Evolutionary conservation across 2,329 filamentous ascomycete species (phyloP).

Genomic region (Grosmannia penicillata): DNA sequence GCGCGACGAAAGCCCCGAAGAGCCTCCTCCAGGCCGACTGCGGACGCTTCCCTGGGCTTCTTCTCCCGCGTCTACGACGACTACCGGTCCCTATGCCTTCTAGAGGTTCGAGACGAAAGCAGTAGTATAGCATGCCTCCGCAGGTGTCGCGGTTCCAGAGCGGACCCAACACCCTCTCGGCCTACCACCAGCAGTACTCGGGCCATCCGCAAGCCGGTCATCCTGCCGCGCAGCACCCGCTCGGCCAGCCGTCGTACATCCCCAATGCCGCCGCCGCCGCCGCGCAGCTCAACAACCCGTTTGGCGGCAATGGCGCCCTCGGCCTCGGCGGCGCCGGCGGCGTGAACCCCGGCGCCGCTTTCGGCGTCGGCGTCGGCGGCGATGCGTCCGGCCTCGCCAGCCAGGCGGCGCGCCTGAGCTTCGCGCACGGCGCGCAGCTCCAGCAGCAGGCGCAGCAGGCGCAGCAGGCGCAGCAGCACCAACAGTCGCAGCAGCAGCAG

Average conservation of each 20-base stretch:
- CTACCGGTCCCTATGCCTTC: too few relatives aligned
- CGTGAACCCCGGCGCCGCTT: conserved; percentile 31
- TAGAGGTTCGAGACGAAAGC: background rate
- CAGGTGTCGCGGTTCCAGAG: conserved; percentile 30
- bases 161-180: conserved; percentile 28
- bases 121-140: conserved; percentile 20
- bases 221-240: conserved; percentile 28
- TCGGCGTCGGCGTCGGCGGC: conserved; percentile 43
- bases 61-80: too few relatives aligned
- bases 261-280: conserved; percentile 30
- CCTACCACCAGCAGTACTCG: conserved; percentile 38
- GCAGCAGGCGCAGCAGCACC: conserved; percentile 18
- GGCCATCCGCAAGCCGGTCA: conserved; percentile 33
- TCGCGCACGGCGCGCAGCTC: conserved; percentile 55
- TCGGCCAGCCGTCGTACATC: conserved; percentile 59
- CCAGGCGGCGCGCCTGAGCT: conserved; percentile 78
- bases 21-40: too few relatives aligned
- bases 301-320: conserved; percentile 40
- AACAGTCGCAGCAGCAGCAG: conserved; percentile 27
- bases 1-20: too few relatives aligned
- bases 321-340: conserved; percentile 35
- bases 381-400: conserved; percentile 62
- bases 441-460: conserved; percentile 45
- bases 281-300: conserved; percentile 49
- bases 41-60: background rate